These are phyloP conservation scores for Fremontodendron californicum DNA, from an alignment of 345 rosid genomes.

Conservation along the genomic window DNA sequence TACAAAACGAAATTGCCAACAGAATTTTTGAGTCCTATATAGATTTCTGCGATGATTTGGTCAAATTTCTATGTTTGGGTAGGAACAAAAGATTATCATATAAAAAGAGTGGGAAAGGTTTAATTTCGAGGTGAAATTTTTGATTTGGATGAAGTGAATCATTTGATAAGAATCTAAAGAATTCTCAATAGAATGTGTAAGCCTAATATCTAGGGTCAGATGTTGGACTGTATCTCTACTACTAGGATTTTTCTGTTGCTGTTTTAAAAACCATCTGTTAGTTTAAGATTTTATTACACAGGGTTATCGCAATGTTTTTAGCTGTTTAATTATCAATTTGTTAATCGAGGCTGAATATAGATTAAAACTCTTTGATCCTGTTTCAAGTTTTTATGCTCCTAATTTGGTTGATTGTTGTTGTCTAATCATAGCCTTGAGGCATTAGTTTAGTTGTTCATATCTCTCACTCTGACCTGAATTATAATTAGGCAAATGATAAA, in stretches of 20 bases:
- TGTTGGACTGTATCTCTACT: neutral
- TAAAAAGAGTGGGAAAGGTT: neutral
- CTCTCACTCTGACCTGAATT: slow-evolving; percentile 1
- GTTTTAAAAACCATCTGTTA: neutral
- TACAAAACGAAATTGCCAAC: neutral
- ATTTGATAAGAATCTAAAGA: neutral
- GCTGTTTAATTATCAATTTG: neutral
- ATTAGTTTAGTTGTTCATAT: no score
- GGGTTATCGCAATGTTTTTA: neutral
- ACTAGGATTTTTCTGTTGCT: neutral
- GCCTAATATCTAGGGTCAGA: neutral
- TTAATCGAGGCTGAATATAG: neutral
- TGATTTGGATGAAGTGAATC: neutral
- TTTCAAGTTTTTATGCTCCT: neutral
- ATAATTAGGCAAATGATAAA: no score
- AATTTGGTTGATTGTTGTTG: neutral
- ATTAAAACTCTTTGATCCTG: neutral
- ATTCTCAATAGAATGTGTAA: neutral
- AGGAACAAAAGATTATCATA: neutral
- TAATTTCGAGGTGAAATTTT: neutral
- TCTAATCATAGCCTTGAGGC: neutral
- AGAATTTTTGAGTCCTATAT: neutral
- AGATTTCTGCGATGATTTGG: neutral
- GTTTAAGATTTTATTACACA: neutral
- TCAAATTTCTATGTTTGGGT: neutral